These are phyloP conservation scores for Neurospora discreta DNA, from an alignment of 495 filamentous ascomycete species.

Conservation along the genomic window DNA sequence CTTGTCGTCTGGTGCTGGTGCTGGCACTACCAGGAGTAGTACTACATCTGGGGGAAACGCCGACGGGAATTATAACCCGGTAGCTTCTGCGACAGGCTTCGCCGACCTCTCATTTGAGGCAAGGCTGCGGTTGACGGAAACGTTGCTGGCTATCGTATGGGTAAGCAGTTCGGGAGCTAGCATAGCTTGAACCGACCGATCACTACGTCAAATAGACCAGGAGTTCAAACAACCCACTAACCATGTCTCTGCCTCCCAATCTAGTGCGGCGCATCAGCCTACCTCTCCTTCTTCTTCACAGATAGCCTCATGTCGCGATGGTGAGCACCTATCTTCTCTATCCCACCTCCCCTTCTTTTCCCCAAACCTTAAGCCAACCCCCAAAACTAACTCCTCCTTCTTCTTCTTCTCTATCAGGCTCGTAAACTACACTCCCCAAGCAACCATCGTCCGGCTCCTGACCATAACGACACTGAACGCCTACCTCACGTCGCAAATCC, in stretches of 20 bases:
- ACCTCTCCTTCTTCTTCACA: conserved; percentile 82
- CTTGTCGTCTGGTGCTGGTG: background rate
- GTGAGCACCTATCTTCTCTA: conserved; percentile 24
- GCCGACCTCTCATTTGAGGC: conserved; percentile 17
- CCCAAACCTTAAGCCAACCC: too few species aligned
- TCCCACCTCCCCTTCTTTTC: conserved; percentile 9
- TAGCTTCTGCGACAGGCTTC: conserved; percentile 3
- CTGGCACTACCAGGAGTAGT: background rate
- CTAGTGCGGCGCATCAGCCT: conserved; percentile 71
- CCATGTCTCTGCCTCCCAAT: background rate
- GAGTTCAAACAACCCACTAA: background rate
- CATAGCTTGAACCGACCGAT: background rate
- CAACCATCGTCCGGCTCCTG: conserved; percentile 72
- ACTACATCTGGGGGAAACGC: background rate
- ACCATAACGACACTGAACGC: conserved; percentile 70
- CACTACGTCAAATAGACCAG: background rate
- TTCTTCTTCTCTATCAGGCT: conserved; percentile 46
- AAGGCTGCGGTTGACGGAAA: conserved; percentile 56
- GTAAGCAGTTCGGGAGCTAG: conserved; percentile 37
- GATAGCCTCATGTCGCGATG: conserved; percentile 90
- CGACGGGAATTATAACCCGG: background rate
- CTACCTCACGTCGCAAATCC: conserved; percentile 69
- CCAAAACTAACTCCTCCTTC: background rate
- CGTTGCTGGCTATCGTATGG: conserved; percentile 73
- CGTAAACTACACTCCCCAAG: conserved; percentile 75